Base-by-base conservation (phyloP, 225 moss, liverwort and hornwort genomes). In the Bryoerythrophyllum caledonicum region DNA sequence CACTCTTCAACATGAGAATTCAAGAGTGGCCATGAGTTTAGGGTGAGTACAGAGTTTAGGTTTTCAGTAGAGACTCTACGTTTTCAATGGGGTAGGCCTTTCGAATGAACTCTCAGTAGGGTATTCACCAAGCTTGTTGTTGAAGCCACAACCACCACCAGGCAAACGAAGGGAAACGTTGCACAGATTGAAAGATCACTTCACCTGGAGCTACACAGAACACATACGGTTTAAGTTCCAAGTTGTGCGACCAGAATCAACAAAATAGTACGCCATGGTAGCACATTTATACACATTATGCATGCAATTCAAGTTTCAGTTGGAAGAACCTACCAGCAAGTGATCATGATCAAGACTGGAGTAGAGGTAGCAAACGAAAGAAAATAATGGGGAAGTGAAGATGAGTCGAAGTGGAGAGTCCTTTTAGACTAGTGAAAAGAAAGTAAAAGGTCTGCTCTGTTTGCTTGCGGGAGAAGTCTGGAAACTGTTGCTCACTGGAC, bases 391-490 rank as follows among this genome's bases (percentile, higher is more conserved):
- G 6, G 49, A 63, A 23, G 38, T 20, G n/a, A 14, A 12, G 49
- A 17, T 5, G 24, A 13, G 19, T n/a, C n/a, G n/a, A 23, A 24
- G 34, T 10, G 1, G 62, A 3, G 17, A 16, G n/a, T n/a, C n/a
- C 63, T 11, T 34, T 3, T 61, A 43, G 38, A 17, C 40, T 0
- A 24, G 34, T 10, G 46, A 44, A 14, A 25, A n/a, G n/a, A 28
- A 16, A 28, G n/a, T 40, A 37, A 44, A 48, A 28, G 20, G 56
- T 3, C 23, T 23, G 54, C 0, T 23, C 34, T n/a, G n/a, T n/a
- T 55, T 71, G 71, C 79, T 67, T 83, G 79, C 75, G 14, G 75
- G 79, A 72, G 83, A 79, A 79, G 79, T 37, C 32, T 4, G 16
- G 15, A 1, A 5, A 3, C 46, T 21, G 54, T 75, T 3, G 10